Conservation (phyloP, 2,329 filamentous ascomycete genomes). For the Lasiodiplodia sp. region DNA sequence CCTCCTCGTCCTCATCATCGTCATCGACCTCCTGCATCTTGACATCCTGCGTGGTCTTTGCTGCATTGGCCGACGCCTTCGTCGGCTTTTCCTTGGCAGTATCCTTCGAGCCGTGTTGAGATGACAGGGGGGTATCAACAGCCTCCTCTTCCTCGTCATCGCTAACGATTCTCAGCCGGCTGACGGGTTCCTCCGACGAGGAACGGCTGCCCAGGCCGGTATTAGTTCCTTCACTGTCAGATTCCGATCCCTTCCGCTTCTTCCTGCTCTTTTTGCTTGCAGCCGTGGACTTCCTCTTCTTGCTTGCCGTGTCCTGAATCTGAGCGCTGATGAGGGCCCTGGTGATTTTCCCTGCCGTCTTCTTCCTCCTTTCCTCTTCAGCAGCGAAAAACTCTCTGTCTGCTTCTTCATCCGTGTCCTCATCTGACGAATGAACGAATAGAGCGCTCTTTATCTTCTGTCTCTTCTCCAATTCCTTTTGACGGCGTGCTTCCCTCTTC, state of each 20-base stretch:
- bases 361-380: constrained; percentile 72
- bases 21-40: constrained; percentile 43
- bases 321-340: constrained; percentile 55
- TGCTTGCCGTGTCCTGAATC: constrained; percentile 37
- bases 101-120: constrained; percentile 41
- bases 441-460: constrained; percentile 83
- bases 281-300: constrained; percentile 45
- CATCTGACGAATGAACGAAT: constrained; percentile 83
- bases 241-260: constrained; percentile 43
- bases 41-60: constrained; percentile 33
- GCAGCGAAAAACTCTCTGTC: constrained; percentile 77
- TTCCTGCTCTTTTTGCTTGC: constrained; percentile 38
- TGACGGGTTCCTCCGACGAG: constrained; percentile 36
- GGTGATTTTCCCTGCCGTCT: constrained; percentile 58
- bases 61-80: neutral
- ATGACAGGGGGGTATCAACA: constrained; percentile 50
- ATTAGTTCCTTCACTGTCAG: constrained; percentile 37
- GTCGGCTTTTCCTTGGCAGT: constrained; percentile 28
- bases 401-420: constrained; percentile 82
- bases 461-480: constrained; percentile 78
- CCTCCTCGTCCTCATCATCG: constrained; percentile 51
- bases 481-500: constrained; percentile 66
- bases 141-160: constrained; percentile 39
- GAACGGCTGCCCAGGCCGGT: constrained; percentile 39
- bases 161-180: constrained; percentile 35